Evolutionary conservation across 2,329 filamentous ascomycete genomes (phyloP), one percentile per base, ranked within the genome.

Genomic region (Fusarium secorum): DNA sequence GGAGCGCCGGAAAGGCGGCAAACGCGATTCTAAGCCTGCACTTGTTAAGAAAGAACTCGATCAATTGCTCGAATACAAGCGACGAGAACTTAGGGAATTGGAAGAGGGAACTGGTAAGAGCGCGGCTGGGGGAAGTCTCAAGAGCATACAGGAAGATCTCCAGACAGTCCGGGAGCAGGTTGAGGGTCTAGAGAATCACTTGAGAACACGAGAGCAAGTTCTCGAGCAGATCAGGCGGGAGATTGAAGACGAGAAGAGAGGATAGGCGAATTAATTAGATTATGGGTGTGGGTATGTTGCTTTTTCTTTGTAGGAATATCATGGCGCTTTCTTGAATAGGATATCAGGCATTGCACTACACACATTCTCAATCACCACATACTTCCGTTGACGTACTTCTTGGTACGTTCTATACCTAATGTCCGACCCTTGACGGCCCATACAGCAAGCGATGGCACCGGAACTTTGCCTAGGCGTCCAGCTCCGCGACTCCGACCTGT

Each of bases 11-110:
- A 86, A 82, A 76, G 87, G 87, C 72, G 88, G 86, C 74, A 89
- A 88, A 83, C 86, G 94, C 48, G 90, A 94, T 71, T 91, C 89
- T 28, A 97, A 94, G 82, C 95, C 95, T 45, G 93, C 94, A 39
- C 86, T 99, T 42, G 93, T 98, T 61, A 98, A 98, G 87, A 87
- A 95, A 70, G 96, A 99, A 83, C 85, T 98, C 49, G 94, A 98
- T 81, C 93, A 97, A 83, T 82, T 99, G 81, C 85, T 99, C 45
- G 96, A 99, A 78, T 98, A 97, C 81, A 99, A 99, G 88, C 86
- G 93, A 79, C 89, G 89, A 78, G 91, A 91, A 84, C 85, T 95
- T 79, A 86, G 89, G 74, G 94, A 92, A 54, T 77, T 94, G 81
- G 91, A 96, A 81, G 88, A 89, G 70, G 93, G 92, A 33, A 87